Evolutionary conservation across 106 monocot species (phyloP), one percentile per base, ranked within the genome.

Genomic region (Dendrobium huoshanense): DNA sequence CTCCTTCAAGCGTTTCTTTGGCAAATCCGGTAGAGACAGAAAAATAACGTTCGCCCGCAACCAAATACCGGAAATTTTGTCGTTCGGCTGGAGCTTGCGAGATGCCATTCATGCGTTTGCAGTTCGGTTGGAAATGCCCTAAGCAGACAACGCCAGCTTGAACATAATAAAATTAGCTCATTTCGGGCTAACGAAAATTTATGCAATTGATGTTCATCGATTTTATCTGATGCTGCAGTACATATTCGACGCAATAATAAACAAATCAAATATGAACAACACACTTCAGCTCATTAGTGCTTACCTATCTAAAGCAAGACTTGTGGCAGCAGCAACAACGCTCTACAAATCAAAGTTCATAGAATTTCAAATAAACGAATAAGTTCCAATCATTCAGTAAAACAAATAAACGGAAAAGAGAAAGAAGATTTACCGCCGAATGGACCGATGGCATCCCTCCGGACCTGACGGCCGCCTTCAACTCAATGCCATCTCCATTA

Each of bases 281-380:
- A 56, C 56, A 56, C 56, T 19, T 56, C 56, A 56, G 13, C 56
- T 56, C 56, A 56, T 56, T 56, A 56, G 56, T 17, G 77, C 85
- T 73, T 79, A 97, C 96, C 94, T 94, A 83, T 97, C 88, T 68
- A 97, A 80, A 70, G 83, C 96, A 68, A 97, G 88, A 4, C 84
- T 88, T 77, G 94, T 94, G 55, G 92, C 89, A 68, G 88, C 94
- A 68, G 96, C 92, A 51, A 81, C 89, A 65, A 92, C 96, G 77
- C 79, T 79, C 96, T 97, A 79, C 49, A 87, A 85, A 67, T 47
- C 44, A 70, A 79, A 58, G n/a, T 9, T 37, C 40, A 59, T 11
- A 41, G 29, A 55, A 45, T 9, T 44, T 48, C 33, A 67, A 61
- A 80, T 49, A 4, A 41, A 25, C 80, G 43, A 22, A 80, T 24